Evolutionary conservation across 805 yeast species (phyloP).

Genomic region (Wickerhamiella dianesei): DNA sequence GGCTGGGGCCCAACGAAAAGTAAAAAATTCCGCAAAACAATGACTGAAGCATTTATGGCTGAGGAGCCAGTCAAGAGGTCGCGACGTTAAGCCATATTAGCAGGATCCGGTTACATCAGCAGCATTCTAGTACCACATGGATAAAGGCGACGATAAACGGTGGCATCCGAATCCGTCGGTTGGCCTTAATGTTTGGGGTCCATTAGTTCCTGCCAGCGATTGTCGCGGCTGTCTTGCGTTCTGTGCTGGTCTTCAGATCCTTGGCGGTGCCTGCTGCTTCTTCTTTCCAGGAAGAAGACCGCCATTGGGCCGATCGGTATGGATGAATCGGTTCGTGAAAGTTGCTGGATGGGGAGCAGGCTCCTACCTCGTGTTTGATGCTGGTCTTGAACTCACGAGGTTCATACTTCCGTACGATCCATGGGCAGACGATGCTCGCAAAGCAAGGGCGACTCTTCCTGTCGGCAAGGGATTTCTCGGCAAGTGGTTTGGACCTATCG

Average conservation of each 20-base stretch:
- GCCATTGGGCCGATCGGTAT: slow-evolving; percentile 10
- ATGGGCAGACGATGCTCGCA: slow-evolving; percentile 55
- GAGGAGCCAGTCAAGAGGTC: slow-evolving; percentile 7
- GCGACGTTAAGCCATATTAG: too few relatives aligned
- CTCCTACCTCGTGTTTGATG: slow-evolving; percentile 35
- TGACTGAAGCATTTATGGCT: slow-evolving; percentile 19
- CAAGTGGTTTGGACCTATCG: slow-evolving; percentile 61
- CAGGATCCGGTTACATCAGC: too few relatives aligned
- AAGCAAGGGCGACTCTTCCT: slow-evolving; percentile 30
- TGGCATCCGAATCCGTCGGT: slow-evolving; percentile 35
- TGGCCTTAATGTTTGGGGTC: slow-evolving; percentile 55
- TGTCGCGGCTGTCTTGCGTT: slow-evolving; percentile 40
- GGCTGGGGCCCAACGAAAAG: slow-evolving; percentile 28
- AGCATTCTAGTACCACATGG: not conserved
- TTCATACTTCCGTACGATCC: slow-evolving; percentile 40
- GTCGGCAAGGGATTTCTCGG: not conserved
- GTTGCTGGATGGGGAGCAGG: slow-evolving; percentile 30
- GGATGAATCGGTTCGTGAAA: slow-evolving; percentile 24
- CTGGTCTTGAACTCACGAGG: slow-evolving; percentile 45
- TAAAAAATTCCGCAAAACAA: slow-evolving; percentile 17
- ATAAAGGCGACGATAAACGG: not conserved
- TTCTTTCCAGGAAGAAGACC: slow-evolving; percentile 14
- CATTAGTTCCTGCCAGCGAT: slow-evolving; percentile 61
- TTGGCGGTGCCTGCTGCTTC: slow-evolving; percentile 31
- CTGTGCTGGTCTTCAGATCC: slow-evolving; percentile 40